Conservation (phyloP, 2,329 filamentous ascomycete species). For the Exophiala oligosperma region DNA sequence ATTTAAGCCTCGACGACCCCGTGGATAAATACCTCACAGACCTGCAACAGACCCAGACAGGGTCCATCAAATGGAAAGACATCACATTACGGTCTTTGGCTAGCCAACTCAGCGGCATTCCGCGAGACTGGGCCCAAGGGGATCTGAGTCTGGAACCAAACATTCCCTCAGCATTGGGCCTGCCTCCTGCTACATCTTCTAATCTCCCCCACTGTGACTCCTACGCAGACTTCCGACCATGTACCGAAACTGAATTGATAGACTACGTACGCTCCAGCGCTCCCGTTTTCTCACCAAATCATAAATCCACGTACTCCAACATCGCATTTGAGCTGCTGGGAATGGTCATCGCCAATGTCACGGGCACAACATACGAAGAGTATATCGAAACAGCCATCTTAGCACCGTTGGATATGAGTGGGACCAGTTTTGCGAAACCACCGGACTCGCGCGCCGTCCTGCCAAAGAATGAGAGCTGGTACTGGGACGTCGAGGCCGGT, state of each 20-base stretch:
- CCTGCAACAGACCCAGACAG: constrained; percentile 7
- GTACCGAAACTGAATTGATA: constrained; percentile 18
- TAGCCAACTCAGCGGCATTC: constrained; percentile 32
- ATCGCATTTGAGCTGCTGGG: constrained; percentile 33
- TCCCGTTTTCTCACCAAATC: constrained; percentile 30
- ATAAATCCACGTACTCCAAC: constrained; percentile 33
- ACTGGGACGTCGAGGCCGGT: constrained; percentile 45
- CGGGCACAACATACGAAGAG: constrained; percentile 29
- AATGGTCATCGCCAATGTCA: constrained; percentile 31
- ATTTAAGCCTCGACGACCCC: constrained; percentile 31
- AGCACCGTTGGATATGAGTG: constrained; percentile 20
- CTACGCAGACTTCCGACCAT: constrained; percentile 18
- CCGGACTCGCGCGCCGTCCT: constrained; percentile 27
- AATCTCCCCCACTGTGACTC: constrained; percentile 21
- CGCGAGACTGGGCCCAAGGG: constrained; percentile 30
- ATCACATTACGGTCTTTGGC: constrained; percentile 32
- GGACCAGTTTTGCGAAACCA: constrained; percentile 20
- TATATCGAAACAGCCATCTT: constrained; percentile 29
- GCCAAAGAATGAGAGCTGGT: constrained; percentile 27
- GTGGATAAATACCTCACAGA: constrained; percentile 28
- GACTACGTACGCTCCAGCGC: constrained; percentile 6
- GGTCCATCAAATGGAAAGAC: constrained; percentile 28
- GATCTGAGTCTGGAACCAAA: constrained; percentile 18
- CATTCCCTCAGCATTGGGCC: constrained; percentile 15
- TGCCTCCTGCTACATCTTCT: constrained; percentile 16